phyloP scores from a whole-genome alignment of 306 rosid genomes.

The Quercus cerris region DNA sequence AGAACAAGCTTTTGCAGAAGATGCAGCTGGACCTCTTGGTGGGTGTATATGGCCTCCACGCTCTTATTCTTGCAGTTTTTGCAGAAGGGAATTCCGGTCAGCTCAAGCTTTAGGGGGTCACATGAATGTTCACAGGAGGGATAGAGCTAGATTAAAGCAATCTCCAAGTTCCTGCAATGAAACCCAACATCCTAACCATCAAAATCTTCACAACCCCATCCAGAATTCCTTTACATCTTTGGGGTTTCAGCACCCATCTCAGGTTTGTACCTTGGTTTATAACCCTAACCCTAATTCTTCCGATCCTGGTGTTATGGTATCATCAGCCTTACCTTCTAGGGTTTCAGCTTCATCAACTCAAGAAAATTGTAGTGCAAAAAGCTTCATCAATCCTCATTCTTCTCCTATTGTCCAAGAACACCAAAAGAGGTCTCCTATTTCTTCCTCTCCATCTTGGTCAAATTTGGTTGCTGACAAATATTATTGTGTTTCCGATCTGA shows the following conservation, averaged over 20 bases:
- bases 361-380: conserved; percentile 14
- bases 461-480: conserved; percentile 28
- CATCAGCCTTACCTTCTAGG: conserved; percentile 41
- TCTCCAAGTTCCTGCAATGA: conserved; percentile 40
- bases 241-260: conserved; percentile 40
- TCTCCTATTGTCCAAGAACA: conserved; percentile 21
- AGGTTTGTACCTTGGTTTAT: conserved; percentile 43
- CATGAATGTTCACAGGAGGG: conserved; percentile 95
- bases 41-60: conserved; percentile 97
- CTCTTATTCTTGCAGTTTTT: conserved; percentile 87
- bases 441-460: conserved; percentile 42
- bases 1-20: conserved; percentile 91
- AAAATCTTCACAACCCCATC: conserved; percentile 13
- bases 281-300: conserved; percentile 61
- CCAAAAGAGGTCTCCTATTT: conserved; percentile 2
- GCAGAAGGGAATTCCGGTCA: conserved; percentile 85
- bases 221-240: conserved; percentile 26
- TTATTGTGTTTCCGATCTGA: conserved; percentile 10
- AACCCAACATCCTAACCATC: conserved; percentile 14
- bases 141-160: conserved; percentile 80
- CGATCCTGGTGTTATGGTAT: conserved; percentile 25
- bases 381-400: conserved; percentile 23
- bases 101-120: conserved; percentile 98
- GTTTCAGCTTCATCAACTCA: conserved; percentile 30
- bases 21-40: conserved; percentile 68